A percentile compares a stretch with the other conserved stretches of the same genome.
Evolutionary conservation across 2,329 filamentous ascomycete genomes (phyloP).

Genomic region (Arthrobotrys sphaeroides): DNA sequence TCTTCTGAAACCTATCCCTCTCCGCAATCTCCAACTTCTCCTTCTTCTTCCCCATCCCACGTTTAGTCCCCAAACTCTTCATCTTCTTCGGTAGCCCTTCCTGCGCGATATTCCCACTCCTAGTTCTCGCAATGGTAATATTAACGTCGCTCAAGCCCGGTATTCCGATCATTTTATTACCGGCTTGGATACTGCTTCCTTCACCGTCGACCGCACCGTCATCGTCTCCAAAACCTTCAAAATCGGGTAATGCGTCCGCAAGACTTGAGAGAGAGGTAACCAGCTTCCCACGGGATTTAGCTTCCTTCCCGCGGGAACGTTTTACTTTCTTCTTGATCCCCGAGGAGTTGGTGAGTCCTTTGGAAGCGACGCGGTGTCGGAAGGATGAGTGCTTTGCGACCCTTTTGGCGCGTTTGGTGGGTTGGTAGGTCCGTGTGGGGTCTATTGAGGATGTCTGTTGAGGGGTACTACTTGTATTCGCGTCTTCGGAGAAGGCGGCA

Average conservation of each 20-base stretch:
- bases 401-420: slow-evolving; percentile 40
- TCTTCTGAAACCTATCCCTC: slow-evolving; percentile 48
- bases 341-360: slow-evolving; percentile 36
- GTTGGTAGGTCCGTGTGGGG: slow-evolving; percentile 23
- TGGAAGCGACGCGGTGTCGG: slow-evolving; percentile 44
- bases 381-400: slow-evolving; percentile 45
- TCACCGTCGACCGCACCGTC: slow-evolving; percentile 6
- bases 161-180: slow-evolving; percentile 49
- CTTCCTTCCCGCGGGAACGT: slow-evolving; percentile 36
- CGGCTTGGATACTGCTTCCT: slow-evolving; percentile 13
- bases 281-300: slow-evolving; percentile 37
- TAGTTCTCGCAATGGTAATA: slow-evolving; percentile 35
- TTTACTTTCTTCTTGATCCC: slow-evolving; percentile 48
- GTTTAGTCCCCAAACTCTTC: slow-evolving; percentile 50
- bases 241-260: slow-evolving; percentile 46
- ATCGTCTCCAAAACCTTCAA: slow-evolving; percentile 39
- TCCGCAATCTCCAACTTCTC: slow-evolving; percentile 44
- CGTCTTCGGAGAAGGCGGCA: slow-evolving; percentile 22
- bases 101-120: slow-evolving; percentile 44
- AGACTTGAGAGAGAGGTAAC: slow-evolving; percentile 47
- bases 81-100: slow-evolving; percentile 41
- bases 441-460: neutral
- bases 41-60: slow-evolving; percentile 45
- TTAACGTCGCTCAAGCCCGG: slow-evolving; percentile 41
- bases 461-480: neutral